Evolutionary conservation across 2,329 filamentous ascomycete species (phyloP), one percentile per base, ranked within the genome.

Genomic region (Dothideomycetes sp.): DNA sequence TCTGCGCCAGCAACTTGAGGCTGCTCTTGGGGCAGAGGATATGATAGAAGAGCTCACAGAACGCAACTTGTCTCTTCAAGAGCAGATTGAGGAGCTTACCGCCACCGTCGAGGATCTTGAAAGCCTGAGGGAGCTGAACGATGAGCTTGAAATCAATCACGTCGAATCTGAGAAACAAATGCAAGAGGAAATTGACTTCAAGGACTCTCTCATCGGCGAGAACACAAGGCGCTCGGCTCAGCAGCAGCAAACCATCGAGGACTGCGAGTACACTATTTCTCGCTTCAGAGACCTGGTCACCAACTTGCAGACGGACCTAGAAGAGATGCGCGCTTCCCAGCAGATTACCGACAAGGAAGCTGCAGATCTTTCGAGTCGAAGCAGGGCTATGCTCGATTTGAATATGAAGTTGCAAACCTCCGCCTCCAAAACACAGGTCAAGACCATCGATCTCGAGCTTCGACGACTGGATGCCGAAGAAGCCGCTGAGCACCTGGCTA

Each of bases 401-500:
- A 96, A 96, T 60, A 76, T 89, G 73, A 93, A 94, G 63, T 73
- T 98, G 32, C 89, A 94, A 55, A 75, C 84, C 41, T 93, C 87
- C 10, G 87, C 87, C 9, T 76, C 86, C 31, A 94, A 94, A 66
- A 83, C 89, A 3, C 89, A 94, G 58, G 80, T 85, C 53, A 96
- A 94, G 66, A 87, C 87, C 0, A 94, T 98, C 46, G 88, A 95
- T 49, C 70, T 95, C 19, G 88, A 96, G 58, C 68, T 96, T 42
- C 77, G 82, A 38, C 81, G 83, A 41, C 74, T 96, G 55, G 86
- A 94, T 51, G 87, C 88, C 0, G 81, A 93, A 51, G 86, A 96
- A 64, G 84, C 87, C 2, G 73, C 79, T 30, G 84, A 95, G 56
- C 88, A 96, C 53, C 72, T 98, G 19, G 76, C 80, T 14, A 94